Conservation (phyloP, 768 basidiomycete genomes). For the Agrocybe praecox region DNA sequence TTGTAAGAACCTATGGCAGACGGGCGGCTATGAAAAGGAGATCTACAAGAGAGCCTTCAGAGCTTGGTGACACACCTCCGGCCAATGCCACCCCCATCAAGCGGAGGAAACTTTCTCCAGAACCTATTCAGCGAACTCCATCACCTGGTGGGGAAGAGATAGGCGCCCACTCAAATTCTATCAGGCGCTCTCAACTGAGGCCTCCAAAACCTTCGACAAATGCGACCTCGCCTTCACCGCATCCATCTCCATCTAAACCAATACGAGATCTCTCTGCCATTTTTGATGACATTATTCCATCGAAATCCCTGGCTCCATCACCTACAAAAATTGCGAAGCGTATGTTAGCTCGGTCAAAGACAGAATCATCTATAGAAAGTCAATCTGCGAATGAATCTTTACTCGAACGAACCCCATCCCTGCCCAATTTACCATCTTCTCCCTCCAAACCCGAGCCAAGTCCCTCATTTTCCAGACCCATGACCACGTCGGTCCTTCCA, state of each 20-base stretch:
- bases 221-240: neutral
- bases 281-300: conserved; percentile 39
- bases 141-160: conserved; percentile 16
- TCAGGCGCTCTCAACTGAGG: conserved; percentile 9
- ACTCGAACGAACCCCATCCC: conserved; percentile 37
- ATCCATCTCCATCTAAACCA: conserved; percentile 16
- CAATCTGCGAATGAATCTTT: conserved; percentile 11
- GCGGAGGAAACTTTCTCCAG: conserved; percentile 26
- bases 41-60: conserved; percentile 4
- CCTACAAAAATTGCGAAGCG: conserved; percentile 59
- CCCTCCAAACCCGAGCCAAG: conserved; percentile 20
- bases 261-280: conserved; percentile 48
- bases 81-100: conserved; percentile 17
- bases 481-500: conserved; percentile 22
- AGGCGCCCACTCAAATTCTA: conserved; percentile 4
- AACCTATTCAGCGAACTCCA: conserved; percentile 9
- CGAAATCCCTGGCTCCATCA: conserved; percentile 27
- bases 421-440: conserved; percentile 35
- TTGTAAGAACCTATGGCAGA: conserved; percentile 39
- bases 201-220: conserved; percentile 18
- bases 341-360: conserved; percentile 72
- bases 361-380: conserved; percentile 54
- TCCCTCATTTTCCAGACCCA: conserved; percentile 21
- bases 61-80: conserved; percentile 2
- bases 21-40: conserved; percentile 23